Evolutionary conservation across 306 rosid species (phyloP).

Genomic region (Quercus glauca): DNA sequence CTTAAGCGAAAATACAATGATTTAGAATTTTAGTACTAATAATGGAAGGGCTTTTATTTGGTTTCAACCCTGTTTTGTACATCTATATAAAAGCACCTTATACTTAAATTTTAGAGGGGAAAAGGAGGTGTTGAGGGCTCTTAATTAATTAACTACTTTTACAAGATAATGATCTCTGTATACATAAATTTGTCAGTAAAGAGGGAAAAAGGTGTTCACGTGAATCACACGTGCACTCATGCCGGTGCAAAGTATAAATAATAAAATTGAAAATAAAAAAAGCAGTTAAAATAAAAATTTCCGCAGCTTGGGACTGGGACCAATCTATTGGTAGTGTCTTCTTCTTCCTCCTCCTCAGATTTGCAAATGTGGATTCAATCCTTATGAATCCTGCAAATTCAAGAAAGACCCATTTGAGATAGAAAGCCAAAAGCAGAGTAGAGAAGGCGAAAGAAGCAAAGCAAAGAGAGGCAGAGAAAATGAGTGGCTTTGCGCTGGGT

Average conservation of each 20-base stretch:
- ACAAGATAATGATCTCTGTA: too few species aligned
- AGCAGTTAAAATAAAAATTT: not conserved
- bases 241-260: not conserved
- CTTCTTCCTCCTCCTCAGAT: not conserved
- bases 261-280: not conserved
- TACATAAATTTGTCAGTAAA: too few species aligned
- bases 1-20: too few species aligned
- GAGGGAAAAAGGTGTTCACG: too few species aligned
- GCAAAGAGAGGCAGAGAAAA: conserved; percentile 1
- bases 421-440: not conserved
- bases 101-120: too few species aligned
- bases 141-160: too few species aligned
- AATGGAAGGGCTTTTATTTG: too few species aligned
- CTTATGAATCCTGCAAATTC: not conserved
- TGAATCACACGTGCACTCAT: not conserved
- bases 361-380: not conserved
- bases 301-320: not conserved
- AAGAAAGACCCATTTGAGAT: conserved; percentile 9
- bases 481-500: conserved; percentile 30
- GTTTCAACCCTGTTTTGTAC: too few species aligned
- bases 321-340: not conserved
- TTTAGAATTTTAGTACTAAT: too few species aligned
- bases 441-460: not conserved
- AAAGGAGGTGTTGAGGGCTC: too few species aligned
- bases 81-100: too few species aligned